Evolutionary conservation across 75 land plant species (phyloP).

Genomic region (Selaginella moellendorffii): DNA sequence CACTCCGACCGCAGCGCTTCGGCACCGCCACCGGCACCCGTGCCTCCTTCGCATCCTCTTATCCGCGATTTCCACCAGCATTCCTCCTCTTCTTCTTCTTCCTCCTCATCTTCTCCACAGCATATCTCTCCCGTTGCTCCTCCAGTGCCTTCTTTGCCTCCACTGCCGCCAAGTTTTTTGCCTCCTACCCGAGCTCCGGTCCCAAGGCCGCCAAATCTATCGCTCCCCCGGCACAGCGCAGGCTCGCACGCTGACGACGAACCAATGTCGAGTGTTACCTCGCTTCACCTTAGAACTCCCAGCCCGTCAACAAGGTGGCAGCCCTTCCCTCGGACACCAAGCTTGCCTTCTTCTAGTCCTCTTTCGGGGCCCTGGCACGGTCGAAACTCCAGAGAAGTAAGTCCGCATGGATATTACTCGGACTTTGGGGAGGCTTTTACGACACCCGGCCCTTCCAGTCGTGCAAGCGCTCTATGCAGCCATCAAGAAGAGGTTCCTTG

Average conservation of each 20-base stretch:
- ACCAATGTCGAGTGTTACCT: neutral
- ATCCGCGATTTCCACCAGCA: neutral
- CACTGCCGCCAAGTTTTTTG: neutral
- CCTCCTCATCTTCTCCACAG: neutral
- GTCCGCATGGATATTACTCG: neutral
- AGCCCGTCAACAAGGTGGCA: neutral
- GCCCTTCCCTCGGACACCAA: neutral
- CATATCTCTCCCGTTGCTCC: neutral
- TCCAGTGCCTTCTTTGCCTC: neutral
- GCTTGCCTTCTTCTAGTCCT: neutral
- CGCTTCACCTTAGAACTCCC: neutral
- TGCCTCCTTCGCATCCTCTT: neutral
- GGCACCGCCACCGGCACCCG: neutral
- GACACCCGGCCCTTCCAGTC: neutral
- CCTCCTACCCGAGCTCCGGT: neutral
- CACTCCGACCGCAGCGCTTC: neutral
- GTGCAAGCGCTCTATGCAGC: neutral
- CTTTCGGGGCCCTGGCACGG: neutral
- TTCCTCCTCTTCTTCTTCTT: neutral
- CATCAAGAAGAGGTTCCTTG: neutral
- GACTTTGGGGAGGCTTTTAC: neutral
- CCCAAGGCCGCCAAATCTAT: neutral
- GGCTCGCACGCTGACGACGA: neutral
- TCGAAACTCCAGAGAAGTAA: neutral
- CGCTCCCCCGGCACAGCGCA: neutral